Base-by-base conservation (phyloP, 2,329 filamentous ascomycete genomes). In the Paecilomyces sp. region DNA sequence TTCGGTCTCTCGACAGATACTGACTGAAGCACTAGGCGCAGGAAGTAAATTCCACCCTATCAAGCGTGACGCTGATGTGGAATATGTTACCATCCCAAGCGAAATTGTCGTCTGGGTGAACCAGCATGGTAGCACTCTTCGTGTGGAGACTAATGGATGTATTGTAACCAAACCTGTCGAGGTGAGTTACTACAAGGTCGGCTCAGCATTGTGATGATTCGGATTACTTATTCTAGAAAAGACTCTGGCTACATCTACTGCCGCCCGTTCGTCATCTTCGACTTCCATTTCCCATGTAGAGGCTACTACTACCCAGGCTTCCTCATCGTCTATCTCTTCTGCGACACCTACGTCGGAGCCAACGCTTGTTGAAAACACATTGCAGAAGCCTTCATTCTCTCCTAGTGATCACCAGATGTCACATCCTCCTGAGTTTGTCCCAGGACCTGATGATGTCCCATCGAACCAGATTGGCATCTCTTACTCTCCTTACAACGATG, bases 401-500 rank as follows among this genome's bases (percentile, higher is more conserved):
- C 41, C 15, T 18, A 9, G 15, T 8, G 41, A 3, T 47, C 41
- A 47, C 18, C 41, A 22, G 55, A 41, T 15, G 55, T 41, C 30
- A 11, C 51, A 25, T 30, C 51, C 51, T 53, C 24, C 28, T 13
- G 18, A 53, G 13, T 47, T 47, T 18, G 41, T 47, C 6, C n/a
- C 15, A n/a, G 41, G 41, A 18, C 41, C 41, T 9, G 33, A 18
- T 4, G 9, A 41, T 47, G 33, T 53, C 22, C 12, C 51, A 9
- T 24, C 18, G 2, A 61, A 56, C 24, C 58, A 62, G 28, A 71
- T 78, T 62, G 84, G 84, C 54, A 80, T 87, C 57, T 77, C 79
- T 6, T 88, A 87, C 72, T 80, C 82, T 31, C 83, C 84, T 13
- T 87, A 86, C 73, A 80, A 78, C 57, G 71, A 67, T 53, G 79